Percentiles rank a stretch among this genome's conserved stretches.
phyloP scores from a whole-genome alignment of 169 alveolate genomes.

The Plasmodium chabaudi region DNA sequence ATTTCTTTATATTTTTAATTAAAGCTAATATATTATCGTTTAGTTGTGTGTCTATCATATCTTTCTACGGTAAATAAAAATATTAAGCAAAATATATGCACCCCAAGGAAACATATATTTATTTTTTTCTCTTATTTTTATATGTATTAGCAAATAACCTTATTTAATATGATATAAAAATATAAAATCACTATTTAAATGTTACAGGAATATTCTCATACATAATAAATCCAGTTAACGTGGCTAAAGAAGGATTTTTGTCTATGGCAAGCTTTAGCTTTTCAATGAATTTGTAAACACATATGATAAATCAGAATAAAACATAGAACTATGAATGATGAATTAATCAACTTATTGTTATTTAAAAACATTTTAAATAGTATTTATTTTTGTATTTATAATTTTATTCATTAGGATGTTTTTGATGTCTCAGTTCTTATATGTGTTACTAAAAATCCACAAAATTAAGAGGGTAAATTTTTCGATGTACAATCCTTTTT shows the following conservation, averaged over 20 bases:
- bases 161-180: no score
- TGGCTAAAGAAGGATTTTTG: constrained; percentile 13
- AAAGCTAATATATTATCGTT: constrained; percentile 41
- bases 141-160: no score
- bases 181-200: no score
- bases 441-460: constrained; percentile 32
- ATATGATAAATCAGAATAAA: not conserved
- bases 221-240: constrained; percentile 13
- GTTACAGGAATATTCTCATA: constrained; percentile 61
- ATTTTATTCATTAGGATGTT: constrained; percentile 30
- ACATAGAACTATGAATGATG: not conserved
- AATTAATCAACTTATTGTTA: no score
- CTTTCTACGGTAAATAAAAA: constrained; percentile 48
- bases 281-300: constrained; percentile 52
- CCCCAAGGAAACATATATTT: not conserved
- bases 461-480: constrained; percentile 36
- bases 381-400: not conserved
- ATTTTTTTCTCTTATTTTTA: not conserved
- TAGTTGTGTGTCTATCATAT: constrained; percentile 41
- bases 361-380: not conserved
- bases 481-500: constrained; percentile 12
- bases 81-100: not conserved
- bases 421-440: constrained; percentile 27
- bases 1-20: constrained; percentile 2
- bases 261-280: constrained; percentile 42